Evolutionary conservation across 2,329 filamentous ascomycete species (phyloP), one percentile per base, ranked within the genome.

Genomic region (Fusarium torulosum): DNA sequence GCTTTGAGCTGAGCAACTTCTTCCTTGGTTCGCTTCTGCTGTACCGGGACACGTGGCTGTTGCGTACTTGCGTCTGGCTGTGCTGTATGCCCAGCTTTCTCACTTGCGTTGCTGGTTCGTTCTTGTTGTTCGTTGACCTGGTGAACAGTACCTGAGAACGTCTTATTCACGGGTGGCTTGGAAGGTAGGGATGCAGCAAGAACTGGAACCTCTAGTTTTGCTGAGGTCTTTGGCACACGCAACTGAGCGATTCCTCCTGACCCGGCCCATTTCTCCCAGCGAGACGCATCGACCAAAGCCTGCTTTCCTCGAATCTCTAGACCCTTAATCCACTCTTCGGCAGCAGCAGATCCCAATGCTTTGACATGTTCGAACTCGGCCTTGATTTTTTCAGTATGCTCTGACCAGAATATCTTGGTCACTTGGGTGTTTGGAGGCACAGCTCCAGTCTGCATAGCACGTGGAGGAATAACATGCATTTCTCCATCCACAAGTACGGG

Each of bases 271-370:
- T 88, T 90, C 75, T 94, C 92, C 90, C 91, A 95, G 49, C 90
- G 86, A 27, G 86, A 83, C 29, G 87, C 84, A 74, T 91, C 88
- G 13, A 81, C 83, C 69, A 88, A 85, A 47, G 83, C 79, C 59
- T 87, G 83, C 70, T 86, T 86, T 11, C 91, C 90, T 59, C 87
- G 84, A 27, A 80, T 81, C 42, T 88, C 85, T 5, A 96, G 83
- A 11, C 92, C 92, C 77, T 94, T 94, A 29, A 89, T 82, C 92
- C 92, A 96, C 76, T 94, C 92, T 69, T 93, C 90, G 6, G 86
- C 85, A 13, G 90, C 86, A 41, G 89, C 89, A 43, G 84, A 72
- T n/a, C 92, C 91, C 69, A 92, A 84, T n/a, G 81, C 78, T 70
- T 87, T 86, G 53, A 89, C 91, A 7, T 86, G 81, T 42, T 86